Evolutionary conservation across 768 basidiomycete genomes (phyloP).

Genomic region (Agaricus subrufescens): DNA sequence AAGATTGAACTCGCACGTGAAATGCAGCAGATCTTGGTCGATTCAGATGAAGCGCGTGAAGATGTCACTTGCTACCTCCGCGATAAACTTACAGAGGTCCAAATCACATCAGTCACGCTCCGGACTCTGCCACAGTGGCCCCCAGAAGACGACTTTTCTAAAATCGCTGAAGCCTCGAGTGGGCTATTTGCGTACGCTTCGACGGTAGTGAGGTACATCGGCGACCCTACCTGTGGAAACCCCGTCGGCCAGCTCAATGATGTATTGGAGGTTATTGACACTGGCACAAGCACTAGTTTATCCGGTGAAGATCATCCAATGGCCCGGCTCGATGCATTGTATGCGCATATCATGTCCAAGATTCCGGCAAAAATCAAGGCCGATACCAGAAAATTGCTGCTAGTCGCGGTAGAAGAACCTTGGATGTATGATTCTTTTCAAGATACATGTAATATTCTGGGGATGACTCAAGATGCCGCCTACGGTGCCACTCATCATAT

Average conservation of each 20-base stretch:
- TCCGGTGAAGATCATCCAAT: too few relatives aligned
- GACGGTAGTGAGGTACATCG: conserved; percentile 16
- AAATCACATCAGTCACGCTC: not conserved
- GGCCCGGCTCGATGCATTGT: too few relatives aligned
- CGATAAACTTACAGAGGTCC: conserved; percentile 8
- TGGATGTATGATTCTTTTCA: too few relatives aligned
- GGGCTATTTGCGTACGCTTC: conserved; percentile 22
- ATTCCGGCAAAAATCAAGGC: too few relatives aligned
- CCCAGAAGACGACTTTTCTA: conserved; percentile 2
- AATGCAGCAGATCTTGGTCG: conserved; percentile 3
- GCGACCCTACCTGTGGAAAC: not conserved
- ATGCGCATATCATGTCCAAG: too few relatives aligned
- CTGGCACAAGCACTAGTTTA: too few relatives aligned
- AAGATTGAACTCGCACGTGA: not conserved
- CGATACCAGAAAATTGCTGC: too few relatives aligned
- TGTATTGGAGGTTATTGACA: too few relatives aligned
- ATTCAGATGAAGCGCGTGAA: not conserved
- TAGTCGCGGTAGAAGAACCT: too few relatives aligned
- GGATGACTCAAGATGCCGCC: too few relatives aligned
- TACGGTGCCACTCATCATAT: too few relatives aligned
- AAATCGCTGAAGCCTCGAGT: conserved; percentile 14
- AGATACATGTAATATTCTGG: too few relatives aligned
- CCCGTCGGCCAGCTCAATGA: not conserved
- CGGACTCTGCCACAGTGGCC: conserved; percentile 15
- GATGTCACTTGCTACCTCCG: conserved; percentile 16